These are phyloP conservation scores for Candida endomychidarum DNA, from an alignment of 805 yeast species.

Conservation along the genomic window DNA sequence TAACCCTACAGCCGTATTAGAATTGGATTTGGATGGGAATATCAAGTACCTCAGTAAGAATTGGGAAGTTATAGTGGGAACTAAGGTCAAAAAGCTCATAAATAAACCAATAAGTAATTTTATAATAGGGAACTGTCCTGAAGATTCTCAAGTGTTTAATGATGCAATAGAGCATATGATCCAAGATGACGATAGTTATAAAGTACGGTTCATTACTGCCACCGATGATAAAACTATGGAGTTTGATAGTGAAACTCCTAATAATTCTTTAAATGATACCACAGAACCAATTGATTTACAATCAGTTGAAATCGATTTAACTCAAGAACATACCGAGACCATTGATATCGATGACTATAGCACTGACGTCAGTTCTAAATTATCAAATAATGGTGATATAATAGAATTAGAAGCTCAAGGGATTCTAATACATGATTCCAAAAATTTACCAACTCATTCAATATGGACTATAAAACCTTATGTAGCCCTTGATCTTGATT, in stretches of 20 bases:
- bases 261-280: slow-evolving; percentile 21
- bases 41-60: slow-evolving; percentile 72
- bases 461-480: slow-evolving; percentile 93
- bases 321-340: slow-evolving; percentile 7
- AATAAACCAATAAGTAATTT: slow-evolving; percentile 58
- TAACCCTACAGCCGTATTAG: slow-evolving; percentile 78
- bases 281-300: slow-evolving; percentile 7
- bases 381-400: slow-evolving; percentile 56
- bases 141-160: slow-evolving; percentile 66
- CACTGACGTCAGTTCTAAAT: slow-evolving; percentile 24
- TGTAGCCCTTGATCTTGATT: slow-evolving; percentile 57
- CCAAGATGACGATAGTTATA: slow-evolving; percentile 70
- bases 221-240: slow-evolving; percentile 24
- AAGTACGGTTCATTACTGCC: slow-evolving; percentile 69
- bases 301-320: background rate
- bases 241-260: slow-evolving; percentile 24
- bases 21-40: slow-evolving; percentile 75
- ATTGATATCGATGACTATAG: slow-evolving; percentile 12
- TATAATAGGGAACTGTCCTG: slow-evolving; percentile 59
- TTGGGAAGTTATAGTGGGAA: slow-evolving; percentile 81
- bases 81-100: slow-evolving; percentile 53
- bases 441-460: slow-evolving; percentile 68
- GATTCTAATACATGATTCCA: slow-evolving; percentile 66
- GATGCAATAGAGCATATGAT: slow-evolving; percentile 72
- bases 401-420: slow-evolving; percentile 94